Base-by-base conservation (phyloP, 371 early-diverging fungal genomes). In the Blakeslea trispora region DNA sequence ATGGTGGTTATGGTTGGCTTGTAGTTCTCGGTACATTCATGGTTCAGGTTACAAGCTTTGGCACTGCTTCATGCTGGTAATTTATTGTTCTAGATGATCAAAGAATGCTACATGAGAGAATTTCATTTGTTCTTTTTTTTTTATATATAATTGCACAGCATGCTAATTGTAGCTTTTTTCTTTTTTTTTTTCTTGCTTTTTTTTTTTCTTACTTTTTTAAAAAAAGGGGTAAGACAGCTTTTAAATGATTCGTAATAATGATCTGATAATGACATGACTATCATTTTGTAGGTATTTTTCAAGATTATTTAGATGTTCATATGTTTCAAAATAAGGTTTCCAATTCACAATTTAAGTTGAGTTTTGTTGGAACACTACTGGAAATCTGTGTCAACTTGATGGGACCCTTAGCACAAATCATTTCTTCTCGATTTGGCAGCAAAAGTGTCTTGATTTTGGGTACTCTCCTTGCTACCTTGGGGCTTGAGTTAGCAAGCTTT, bases 1-100 rank as follows among this genome's bases (percentile, higher is more conserved):
- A 83, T 46, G 81, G 85, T 22, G 55, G 71, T 1, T 75, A 74
- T 24, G 86, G 80, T 0, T 88, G 86, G 86, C 39, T 77, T 0
- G 78, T 83, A 1, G 83, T 84, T 7, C 53, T 69, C 0, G 71
- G 82, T 1, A 73, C 77, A 3, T 85, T 81, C 57, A 42, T 83
- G 11, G 75, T 75, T 50, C 78, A 81, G 45, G 71, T 82, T 58
- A 71, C 71, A 43, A 70, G 74, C 9, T 80, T 84, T 44, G 86
- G 87, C n/a, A 56, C 55, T 0, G 50, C 61, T 23, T 32, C 61
- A 19, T 47, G 55, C 13, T 72, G 72, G 72, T 72, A 68, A 48
- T 6, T 21, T 11, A 15, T 15, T 40, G 17, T 40, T 15, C 13
- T 40, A 40, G 3, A 40, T 40, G 40, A 40, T 2, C 3, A 13